Evolutionary conservation across 202 grass and related monocot genomes (phyloP), one percentile per base, ranked within the genome.

Genomic region (Panicum hallii): DNA sequence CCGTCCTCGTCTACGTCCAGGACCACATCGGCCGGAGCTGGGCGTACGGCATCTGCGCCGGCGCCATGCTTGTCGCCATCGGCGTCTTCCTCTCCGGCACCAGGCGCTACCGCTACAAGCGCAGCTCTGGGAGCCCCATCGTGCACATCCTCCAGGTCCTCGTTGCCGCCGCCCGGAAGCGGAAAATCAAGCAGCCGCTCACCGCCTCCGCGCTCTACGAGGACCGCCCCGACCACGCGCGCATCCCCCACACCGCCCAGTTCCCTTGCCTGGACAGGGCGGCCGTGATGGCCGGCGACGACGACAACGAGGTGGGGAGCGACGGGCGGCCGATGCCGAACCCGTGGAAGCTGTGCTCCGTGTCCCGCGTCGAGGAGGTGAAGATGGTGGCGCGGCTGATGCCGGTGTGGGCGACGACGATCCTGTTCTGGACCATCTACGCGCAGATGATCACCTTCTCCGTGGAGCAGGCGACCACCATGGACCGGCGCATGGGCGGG

Each of bases 391-490:
- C 88, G 15, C 49, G 87, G 44, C 85, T 98, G 30, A 90, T 98
- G 75, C 95, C 95, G 0, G 91, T 98, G 78, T 98, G 95, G 95
- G 91, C 91, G 30, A 95, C 95, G 64, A 98, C 93, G 1, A 98
- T 98, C 87, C 87, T 98, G 41, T 98, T 98, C 91, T 98, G 95
- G 95, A 98, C 95, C 66, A 84, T 90, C 49, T 98, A 95, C 26
- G 95, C 91, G 11, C 95, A 98, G 79, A 86, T 98, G 83, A 98
- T 98, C 87, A 98, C 95, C 36, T 95, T 98, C 86, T 98, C 95
- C 36, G 95, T 98, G 46, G 91, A 95, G 81, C 95, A 98, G 90
- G 93, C 95, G 7, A 92, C 85, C 32, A 98, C 95, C 75, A 95
- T 98, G 93, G 83, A 95, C 79, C 89, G 95, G 11, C 85, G 83